Percentiles rank a stretch among this genome's conserved stretches.
Conservation (phyloP, 768 basidiomycete genomes). For the Pholiota molesta region DNA sequence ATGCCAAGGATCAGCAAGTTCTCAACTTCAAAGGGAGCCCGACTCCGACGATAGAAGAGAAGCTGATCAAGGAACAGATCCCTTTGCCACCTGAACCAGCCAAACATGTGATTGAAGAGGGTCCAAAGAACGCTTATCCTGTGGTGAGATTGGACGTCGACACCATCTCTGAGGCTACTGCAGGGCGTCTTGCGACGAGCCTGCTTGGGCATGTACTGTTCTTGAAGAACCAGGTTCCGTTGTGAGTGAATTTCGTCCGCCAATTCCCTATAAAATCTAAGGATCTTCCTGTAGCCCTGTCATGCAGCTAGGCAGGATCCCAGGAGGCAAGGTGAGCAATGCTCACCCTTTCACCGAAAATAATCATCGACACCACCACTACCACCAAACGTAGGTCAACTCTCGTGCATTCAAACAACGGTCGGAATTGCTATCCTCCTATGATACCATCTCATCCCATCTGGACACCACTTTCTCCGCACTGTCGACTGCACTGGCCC, state of each 20-base stretch:
- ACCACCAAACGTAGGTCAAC: slow-evolving; percentile 34
- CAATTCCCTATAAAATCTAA: background rate
- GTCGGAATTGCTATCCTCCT: slow-evolving; percentile 62
- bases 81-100: background rate
- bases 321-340: slow-evolving; percentile 43
- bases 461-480: slow-evolving; percentile 74
- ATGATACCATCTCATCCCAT: slow-evolving; percentile 75
- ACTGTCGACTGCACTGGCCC: slow-evolving; percentile 68
- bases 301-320: slow-evolving; percentile 61
- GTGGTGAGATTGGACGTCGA: slow-evolving; percentile 51
- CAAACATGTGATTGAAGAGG: background rate
- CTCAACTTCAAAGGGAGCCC: background rate
- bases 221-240: slow-evolving; percentile 77
- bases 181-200: slow-evolving; percentile 63
- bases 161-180: slow-evolving; percentile 56
- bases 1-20: background rate
- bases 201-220: slow-evolving; percentile 74
- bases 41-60: background rate
- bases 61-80: background rate
- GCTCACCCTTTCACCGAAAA: background rate
- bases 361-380: background rate
- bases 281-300: slow-evolving; percentile 54
- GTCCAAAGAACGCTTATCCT: slow-evolving; percentile 28
- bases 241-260: slow-evolving; percentile 52
- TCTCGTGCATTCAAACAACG: slow-evolving; percentile 60